phyloP scores from a whole-genome alignment of 257 asterid species.

The Solanum pimpinellifolium region DNA sequence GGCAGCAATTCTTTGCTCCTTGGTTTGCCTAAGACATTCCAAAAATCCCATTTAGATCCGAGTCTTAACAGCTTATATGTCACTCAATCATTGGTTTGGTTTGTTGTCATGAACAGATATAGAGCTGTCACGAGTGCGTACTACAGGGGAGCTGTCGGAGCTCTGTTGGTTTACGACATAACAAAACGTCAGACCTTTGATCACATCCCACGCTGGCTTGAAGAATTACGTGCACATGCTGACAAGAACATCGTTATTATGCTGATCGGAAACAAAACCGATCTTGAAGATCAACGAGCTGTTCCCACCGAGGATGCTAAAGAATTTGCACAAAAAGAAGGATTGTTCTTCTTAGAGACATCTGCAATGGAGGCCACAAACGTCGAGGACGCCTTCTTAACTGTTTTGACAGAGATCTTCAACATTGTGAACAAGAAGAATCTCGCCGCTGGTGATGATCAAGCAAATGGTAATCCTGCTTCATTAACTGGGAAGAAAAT shows the following conservation, averaged over 20 bases:
- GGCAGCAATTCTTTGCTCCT: neutral
- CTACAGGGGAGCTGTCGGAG: constrained; percentile 79
- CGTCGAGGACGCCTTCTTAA: constrained; percentile 56
- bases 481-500: constrained; percentile 57
- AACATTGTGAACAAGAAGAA: constrained; percentile 51
- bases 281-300: constrained; percentile 54
- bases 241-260: constrained; percentile 69
- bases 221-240: constrained; percentile 31
- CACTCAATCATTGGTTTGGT: neutral
- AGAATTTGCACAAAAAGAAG: constrained; percentile 63
- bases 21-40: neutral
- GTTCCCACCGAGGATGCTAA: constrained; percentile 73
- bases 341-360: constrained; percentile 64
- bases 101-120: constrained; percentile 29
- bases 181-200: constrained; percentile 64
- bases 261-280: constrained; percentile 61
- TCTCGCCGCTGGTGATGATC: constrained; percentile 42
- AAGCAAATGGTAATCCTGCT: constrained; percentile 40
- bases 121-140: constrained; percentile 85
- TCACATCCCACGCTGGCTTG: constrained; percentile 82
- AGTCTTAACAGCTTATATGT: neutral
- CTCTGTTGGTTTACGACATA: constrained; percentile 67
- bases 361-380: constrained; percentile 61
- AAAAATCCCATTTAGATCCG: neutral
- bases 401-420: constrained; percentile 59